Percentiles rank a stretch among this genome's conserved stretches.
phyloP scores from a whole-genome alignment of 345 rosid genomes.

The Sonneratia caseolaris region DNA sequence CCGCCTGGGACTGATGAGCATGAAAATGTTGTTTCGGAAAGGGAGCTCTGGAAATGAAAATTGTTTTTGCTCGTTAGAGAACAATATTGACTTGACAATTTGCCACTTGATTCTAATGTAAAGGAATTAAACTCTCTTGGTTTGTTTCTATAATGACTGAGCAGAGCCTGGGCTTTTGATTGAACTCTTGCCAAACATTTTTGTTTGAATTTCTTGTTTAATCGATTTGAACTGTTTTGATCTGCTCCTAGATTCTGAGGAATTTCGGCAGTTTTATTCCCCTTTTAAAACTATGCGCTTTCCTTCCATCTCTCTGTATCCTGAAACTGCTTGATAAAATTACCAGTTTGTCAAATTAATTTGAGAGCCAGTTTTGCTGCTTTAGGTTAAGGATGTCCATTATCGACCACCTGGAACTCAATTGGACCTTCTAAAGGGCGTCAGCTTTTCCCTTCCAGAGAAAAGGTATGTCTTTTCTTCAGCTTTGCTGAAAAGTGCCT shows the following conservation, averaged over 20 bases:
- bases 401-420: conserved; percentile 81
- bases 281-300: background rate
- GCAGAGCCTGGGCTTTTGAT: background rate
- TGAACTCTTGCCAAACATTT: background rate
- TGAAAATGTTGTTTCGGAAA: no score
- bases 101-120: background rate
- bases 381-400: conserved; percentile 51
- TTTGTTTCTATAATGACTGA: background rate
- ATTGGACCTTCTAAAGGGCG: conserved; percentile 55
- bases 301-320: background rate
- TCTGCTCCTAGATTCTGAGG: no score
- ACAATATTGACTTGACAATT: background rate
- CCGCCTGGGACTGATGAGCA: no score
- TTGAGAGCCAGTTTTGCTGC: conserved; percentile 5
- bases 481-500: background rate
- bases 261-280: no score
- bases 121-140: background rate
- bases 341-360: background rate
- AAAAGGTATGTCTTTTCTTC: conserved; percentile 36
- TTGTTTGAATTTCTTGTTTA: background rate
- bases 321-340: background rate
- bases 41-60: background rate
- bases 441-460: conserved; percentile 68
- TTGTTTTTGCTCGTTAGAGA: background rate
- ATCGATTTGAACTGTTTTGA: background rate